Evolutionary conservation across 495 filamentous ascomycete species (phyloP).

Genomic region (Chaetomium tenue): DNA sequence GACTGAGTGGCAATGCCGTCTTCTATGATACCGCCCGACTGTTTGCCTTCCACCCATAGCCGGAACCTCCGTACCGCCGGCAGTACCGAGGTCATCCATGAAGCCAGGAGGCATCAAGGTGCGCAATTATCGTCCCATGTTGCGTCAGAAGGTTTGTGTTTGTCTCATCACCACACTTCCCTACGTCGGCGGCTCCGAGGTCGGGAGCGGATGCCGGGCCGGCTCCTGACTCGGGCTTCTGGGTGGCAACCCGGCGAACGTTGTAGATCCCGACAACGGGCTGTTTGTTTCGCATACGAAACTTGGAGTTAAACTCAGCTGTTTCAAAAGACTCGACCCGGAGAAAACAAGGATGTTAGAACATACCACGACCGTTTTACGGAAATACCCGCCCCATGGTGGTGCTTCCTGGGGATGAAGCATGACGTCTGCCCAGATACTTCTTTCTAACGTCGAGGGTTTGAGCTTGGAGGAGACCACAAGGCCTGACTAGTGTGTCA

Average conservation of each 20-base stretch:
- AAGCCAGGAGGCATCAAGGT: neutral
- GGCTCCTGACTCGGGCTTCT: constrained; percentile 6
- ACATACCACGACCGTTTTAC: neutral
- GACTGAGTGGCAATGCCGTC: too few species aligned
- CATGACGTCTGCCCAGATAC: too few species aligned
- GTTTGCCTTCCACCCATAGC: too few species aligned
- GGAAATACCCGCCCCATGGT: neutral
- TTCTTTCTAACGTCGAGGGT: too few species aligned
- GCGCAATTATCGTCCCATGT: neutral
- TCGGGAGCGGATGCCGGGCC: neutral
- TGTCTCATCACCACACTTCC: neutral
- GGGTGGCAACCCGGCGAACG: neutral
- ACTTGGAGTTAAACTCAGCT: neutral
- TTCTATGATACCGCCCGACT: too few species aligned
- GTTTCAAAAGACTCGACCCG: constrained; percentile 1
- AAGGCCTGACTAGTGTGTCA: too few species aligned
- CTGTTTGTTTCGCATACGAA: constrained; percentile 4
- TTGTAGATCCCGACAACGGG: neutral
- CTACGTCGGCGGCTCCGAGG: neutral
- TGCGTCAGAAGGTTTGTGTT: neutral
- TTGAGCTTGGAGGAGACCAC: too few species aligned
- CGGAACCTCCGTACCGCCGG: too few species aligned
- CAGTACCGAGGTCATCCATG: neutral
- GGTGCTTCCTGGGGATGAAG: too few species aligned
- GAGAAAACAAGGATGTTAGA: neutral